These are phyloP conservation scores for Alternaria sp. DNA, from an alignment of 2,329 filamentous ascomycete species.

Conservation along the genomic window DNA sequence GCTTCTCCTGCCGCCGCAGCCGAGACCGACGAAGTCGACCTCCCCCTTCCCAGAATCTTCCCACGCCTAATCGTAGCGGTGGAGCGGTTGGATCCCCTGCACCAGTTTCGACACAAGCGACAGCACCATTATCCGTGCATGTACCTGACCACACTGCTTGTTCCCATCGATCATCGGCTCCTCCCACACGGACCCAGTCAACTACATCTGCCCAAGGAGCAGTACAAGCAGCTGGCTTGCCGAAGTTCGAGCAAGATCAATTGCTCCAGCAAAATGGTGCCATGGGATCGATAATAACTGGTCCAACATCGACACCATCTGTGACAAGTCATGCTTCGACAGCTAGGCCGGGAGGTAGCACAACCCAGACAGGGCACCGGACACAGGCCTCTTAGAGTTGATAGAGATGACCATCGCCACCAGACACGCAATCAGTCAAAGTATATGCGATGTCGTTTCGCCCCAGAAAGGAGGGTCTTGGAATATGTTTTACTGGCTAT, in stretches of 20 bases:
- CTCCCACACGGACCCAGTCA: not conserved
- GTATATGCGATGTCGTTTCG: not conserved
- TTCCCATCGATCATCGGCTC: not conserved
- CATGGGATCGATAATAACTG: not conserved
- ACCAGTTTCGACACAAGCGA: too few relatives aligned
- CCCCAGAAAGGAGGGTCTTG: not conserved
- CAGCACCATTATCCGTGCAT: too few relatives aligned
- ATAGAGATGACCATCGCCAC: not conserved
- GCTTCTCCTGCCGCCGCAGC: too few relatives aligned
- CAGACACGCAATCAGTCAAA: not conserved
- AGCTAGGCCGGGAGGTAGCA: not conserved
- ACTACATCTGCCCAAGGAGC: not conserved
- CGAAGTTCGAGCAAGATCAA: not conserved
- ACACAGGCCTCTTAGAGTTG: not conserved
- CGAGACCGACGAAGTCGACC: too few relatives aligned
- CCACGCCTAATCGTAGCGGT: too few relatives aligned
- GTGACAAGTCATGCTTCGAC: not conserved
- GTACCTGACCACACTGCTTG: too few relatives aligned
- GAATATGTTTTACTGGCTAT: not conserved
- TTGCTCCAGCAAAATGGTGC: not conserved
- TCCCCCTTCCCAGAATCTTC: too few relatives aligned
- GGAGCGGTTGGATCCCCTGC: too few relatives aligned
- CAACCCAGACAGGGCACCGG: too few relatives aligned
- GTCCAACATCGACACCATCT: not conserved
- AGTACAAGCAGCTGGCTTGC: not conserved